Evolutionary conservation across 768 basidiomycete species (phyloP).

Genomic region (Trametes coccinea): DNA sequence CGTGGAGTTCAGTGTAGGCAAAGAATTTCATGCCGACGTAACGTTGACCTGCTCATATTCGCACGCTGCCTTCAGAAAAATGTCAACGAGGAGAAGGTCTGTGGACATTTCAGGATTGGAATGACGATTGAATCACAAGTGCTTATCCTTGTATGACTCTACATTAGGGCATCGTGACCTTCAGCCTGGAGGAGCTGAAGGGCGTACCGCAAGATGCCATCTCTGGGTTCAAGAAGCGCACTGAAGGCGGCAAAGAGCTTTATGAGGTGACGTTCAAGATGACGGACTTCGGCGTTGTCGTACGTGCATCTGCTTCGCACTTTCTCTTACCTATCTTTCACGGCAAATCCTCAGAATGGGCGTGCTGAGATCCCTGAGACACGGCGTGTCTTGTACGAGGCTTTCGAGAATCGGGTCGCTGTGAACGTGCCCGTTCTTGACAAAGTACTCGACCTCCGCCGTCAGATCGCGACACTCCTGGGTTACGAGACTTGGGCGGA

Average conservation of each 20-base stretch:
- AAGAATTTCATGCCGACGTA: not conserved
- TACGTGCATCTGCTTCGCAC: slow-evolving; percentile 34
- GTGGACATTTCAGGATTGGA: slow-evolving; percentile 8
- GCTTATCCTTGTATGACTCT: not conserved
- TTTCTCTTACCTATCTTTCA: not conserved
- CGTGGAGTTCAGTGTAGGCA: slow-evolving; percentile 71
- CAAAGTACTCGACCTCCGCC: slow-evolving; percentile 68
- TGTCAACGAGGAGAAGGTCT: slow-evolving; percentile 84
- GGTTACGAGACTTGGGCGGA: slow-evolving; percentile 82
- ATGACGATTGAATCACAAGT: not conserved
- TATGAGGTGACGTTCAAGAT: slow-evolving; percentile 81
- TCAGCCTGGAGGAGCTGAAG: slow-evolving; percentile 72
- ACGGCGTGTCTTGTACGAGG: slow-evolving; percentile 63
- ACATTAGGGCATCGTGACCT: slow-evolving; percentile 56
- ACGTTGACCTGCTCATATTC: not conserved
- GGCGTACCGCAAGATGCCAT: slow-evolving; percentile 80
- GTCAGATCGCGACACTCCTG: slow-evolving; percentile 64
- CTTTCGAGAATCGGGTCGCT: slow-evolving; percentile 64
- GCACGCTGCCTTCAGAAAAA: slow-evolving; percentile 56
- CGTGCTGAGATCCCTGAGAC: slow-evolving; percentile 70
- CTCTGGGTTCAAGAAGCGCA: slow-evolving; percentile 72
- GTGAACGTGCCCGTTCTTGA: slow-evolving; percentile 71
- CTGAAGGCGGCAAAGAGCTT: slow-evolving; percentile 54
- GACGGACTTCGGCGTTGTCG: slow-evolving; percentile 77
- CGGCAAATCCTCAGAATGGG: slow-evolving; percentile 39